Conservation (phyloP, 2,329 filamentous ascomycete species). For the Hirsutella thompsonii region DNA sequence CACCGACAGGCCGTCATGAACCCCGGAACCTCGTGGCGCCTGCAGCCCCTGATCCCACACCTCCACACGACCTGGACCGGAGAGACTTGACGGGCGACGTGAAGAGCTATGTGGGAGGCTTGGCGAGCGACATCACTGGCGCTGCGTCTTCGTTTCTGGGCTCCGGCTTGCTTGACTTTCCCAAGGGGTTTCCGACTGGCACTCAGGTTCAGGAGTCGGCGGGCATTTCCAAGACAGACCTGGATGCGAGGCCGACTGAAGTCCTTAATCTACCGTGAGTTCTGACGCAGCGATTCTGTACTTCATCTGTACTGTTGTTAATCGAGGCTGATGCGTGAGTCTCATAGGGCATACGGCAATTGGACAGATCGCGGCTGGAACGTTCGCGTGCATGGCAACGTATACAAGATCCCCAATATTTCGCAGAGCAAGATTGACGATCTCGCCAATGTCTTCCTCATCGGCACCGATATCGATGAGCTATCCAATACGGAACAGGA, state of each 20-base stretch:
- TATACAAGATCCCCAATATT: conserved; percentile 68
- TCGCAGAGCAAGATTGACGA: conserved; percentile 50
- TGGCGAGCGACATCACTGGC: conserved; percentile 37
- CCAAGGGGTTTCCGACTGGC: conserved; percentile 52
- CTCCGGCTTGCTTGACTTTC: conserved; percentile 54
- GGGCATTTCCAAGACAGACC: conserved; percentile 42
- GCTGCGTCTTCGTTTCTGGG: conserved; percentile 46
- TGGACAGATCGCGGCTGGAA: conserved; percentile 71
- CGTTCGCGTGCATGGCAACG: conserved; percentile 63
- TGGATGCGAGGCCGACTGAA: conserved; percentile 52
- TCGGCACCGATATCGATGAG: conserved; percentile 47
- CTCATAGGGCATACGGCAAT: conserved; percentile 49
- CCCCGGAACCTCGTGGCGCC: conserved; percentile 2
- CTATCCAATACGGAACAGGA: conserved; percentile 45
- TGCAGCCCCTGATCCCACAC: conserved; percentile 13
- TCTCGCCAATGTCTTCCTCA: conserved; percentile 57
- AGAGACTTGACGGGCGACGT: conserved; percentile 23
- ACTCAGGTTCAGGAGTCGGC: conserved; percentile 46
- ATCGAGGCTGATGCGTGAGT: neutral
- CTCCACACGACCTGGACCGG: conserved; percentile 10
- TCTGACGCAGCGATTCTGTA: no score
- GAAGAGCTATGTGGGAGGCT: conserved; percentile 35
- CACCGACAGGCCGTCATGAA: neutral
- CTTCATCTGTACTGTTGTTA: neutral
- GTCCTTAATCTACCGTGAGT: conserved; percentile 55